Conservation (phyloP, 2,329 filamentous ascomycete species). For the Magnaporthiopsis incrustans region DNA sequence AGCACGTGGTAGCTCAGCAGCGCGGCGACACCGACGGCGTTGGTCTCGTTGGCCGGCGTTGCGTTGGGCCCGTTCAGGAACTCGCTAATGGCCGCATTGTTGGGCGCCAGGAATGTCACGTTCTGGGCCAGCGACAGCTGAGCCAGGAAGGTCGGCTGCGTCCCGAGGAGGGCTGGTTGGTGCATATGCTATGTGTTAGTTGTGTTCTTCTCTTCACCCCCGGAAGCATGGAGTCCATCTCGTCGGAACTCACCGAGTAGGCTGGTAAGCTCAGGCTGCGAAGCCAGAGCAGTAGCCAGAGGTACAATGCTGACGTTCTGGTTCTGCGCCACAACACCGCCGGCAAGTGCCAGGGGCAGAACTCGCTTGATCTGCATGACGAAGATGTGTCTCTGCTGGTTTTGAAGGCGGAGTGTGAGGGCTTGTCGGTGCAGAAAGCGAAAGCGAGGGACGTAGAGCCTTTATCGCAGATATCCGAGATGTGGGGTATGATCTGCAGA, state of each 20-base stretch:
- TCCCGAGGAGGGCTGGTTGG: not conserved
- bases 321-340: constrained; percentile 1
- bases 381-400: not conserved
- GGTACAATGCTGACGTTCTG: constrained; percentile 3
- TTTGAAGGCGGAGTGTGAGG: not conserved
- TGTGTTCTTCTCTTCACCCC: not conserved
- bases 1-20: constrained; percentile 52
- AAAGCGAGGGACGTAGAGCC: not conserved
- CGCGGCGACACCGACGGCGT: constrained; percentile 24
- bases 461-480: not conserved
- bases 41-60: constrained; percentile 13
- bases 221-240: not conserved
- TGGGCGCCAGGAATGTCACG: constrained; percentile 9
- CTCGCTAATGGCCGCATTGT: constrained; percentile 8
- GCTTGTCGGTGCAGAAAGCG: not conserved
- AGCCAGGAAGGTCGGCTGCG: constrained; percentile 6
- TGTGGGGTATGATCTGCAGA: not conserved
- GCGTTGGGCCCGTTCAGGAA: constrained; percentile 11
- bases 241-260: not conserved
- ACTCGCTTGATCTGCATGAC: constrained; percentile 3
- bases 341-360: constrained; percentile 5
- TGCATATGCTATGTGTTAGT: not conserved
- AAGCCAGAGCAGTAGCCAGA: constrained; percentile 5
- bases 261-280: constrained; percentile 2
- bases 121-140: constrained; percentile 8